Percentiles rank a stretch among this genome's conserved stretches.
Evolutionary conservation across 306 rosid species (phyloP).

Genomic region (Citrullus mucosospermus): DNA sequence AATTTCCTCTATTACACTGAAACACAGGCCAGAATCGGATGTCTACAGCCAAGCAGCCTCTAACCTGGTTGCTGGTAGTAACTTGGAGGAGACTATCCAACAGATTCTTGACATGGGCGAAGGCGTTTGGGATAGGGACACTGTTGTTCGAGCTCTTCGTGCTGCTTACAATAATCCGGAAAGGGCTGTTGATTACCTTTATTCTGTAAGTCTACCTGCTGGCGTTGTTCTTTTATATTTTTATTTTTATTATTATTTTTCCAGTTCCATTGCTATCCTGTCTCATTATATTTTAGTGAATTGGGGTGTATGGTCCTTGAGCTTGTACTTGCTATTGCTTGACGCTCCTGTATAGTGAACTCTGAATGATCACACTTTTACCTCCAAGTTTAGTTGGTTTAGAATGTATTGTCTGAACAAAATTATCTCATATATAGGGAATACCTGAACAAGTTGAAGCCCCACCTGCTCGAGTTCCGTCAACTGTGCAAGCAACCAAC

Average conservation of each 20-base stretch:
- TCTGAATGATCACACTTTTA: neutral
- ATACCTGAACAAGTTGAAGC: slow-evolving; percentile 87
- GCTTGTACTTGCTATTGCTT: neutral
- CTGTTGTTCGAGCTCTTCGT: slow-evolving; percentile 78
- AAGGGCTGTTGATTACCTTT: slow-evolving; percentile 87
- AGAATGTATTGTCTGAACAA: neutral
- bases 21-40: slow-evolving; percentile 52
- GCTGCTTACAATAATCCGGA: slow-evolving; percentile 94
- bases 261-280: too few species aligned
- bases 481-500: slow-evolving; percentile 29
- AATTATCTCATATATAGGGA: slow-evolving; percentile 34
- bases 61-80: slow-evolving; percentile 74
- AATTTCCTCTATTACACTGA: neutral
- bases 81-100: slow-evolving; percentile 65
- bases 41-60: slow-evolving; percentile 80
- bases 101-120: slow-evolving; percentile 89
- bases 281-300: neutral
- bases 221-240: neutral
- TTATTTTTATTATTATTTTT: neutral
- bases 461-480: slow-evolving; percentile 44
- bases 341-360: neutral
- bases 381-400: neutral
- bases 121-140: slow-evolving; percentile 89
- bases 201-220: slow-evolving; percentile 44
- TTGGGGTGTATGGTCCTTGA: neutral